Conservation (phyloP, 2,329 filamentous ascomycete species). For the Aspergillus awamori region DNA sequence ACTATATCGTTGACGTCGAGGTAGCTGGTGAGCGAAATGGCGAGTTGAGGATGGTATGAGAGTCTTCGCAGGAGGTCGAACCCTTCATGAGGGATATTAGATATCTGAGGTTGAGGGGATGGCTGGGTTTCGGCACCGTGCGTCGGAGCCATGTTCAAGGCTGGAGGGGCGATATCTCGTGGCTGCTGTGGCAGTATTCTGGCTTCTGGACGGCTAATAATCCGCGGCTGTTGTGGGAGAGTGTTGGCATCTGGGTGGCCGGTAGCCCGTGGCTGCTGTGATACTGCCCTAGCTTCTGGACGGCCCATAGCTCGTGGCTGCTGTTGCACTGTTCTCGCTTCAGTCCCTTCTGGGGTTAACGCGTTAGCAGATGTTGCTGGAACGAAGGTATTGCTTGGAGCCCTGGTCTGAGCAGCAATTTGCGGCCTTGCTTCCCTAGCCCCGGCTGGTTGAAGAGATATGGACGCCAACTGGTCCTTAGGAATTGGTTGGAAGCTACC, state of each 20-base stretch:
- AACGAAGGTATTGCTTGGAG: background rate
- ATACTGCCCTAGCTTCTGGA: background rate
- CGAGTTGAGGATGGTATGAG: slow-evolving; percentile 49
- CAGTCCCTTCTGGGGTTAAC: background rate
- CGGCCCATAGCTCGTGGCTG: background rate
- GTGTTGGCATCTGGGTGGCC: background rate
- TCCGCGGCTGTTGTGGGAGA: background rate
- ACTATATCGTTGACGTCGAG: slow-evolving; percentile 62
- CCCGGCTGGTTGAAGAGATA: background rate
- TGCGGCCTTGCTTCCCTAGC: background rate
- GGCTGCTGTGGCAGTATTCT: too few species aligned
- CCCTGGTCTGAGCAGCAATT: background rate
- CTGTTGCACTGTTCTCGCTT: background rate
- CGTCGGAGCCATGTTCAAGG: background rate
- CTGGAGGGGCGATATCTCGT: background rate
- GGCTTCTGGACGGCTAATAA: background rate
- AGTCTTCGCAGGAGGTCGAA: slow-evolving; percentile 22
- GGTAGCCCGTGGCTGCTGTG: background rate
- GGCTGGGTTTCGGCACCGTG: background rate
- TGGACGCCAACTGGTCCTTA: background rate
- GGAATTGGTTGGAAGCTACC: slow-evolving; percentile 19
- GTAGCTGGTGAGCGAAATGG: slow-evolving; percentile 58
- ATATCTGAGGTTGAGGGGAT: background rate
- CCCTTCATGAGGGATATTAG: background rate
- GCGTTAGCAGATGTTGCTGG: background rate